A percentile compares a stretch with the other conserved stretches of the same genome.
Evolutionary conservation across 441 rosid species (phyloP).

Genomic region (Breynia disticha): DNA sequence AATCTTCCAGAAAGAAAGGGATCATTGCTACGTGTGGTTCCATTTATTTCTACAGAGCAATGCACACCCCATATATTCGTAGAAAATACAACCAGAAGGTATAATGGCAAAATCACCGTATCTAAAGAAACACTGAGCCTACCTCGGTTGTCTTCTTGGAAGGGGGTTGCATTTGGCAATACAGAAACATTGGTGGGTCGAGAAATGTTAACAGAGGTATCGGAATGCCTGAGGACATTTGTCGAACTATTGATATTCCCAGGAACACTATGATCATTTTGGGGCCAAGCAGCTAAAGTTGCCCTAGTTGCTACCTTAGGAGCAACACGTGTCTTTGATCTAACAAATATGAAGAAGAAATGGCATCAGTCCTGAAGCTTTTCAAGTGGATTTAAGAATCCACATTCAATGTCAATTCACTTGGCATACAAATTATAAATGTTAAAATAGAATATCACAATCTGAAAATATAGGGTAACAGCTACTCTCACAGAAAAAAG

Average conservation of each 20-base stretch:
- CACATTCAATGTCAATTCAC: neutral
- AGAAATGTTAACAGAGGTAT: slow-evolving; percentile 18
- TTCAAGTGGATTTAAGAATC: too few relatives aligned
- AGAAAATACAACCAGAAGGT: slow-evolving; percentile 1
- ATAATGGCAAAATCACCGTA: neutral
- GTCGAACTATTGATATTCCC: slow-evolving; percentile 9
- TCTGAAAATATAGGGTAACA: too few relatives aligned
- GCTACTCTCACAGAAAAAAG: too few relatives aligned
- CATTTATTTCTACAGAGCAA: too few relatives aligned
- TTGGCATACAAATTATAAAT: neutral
- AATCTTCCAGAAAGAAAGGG: too few relatives aligned
- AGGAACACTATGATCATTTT: slow-evolving; percentile 17
- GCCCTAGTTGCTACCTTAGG: slow-evolving; percentile 76
- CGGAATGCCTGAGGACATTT: slow-evolving; percentile 12
- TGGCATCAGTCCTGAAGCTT: neutral
- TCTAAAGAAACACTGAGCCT: neutral
- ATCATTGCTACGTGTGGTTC: too few relatives aligned
- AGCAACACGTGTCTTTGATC: slow-evolving; percentile 49
- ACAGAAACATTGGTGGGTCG: slow-evolving; percentile 26
- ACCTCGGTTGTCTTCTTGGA: slow-evolving; percentile 48
- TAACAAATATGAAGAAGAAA: slow-evolving; percentile 16
- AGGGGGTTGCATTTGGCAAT: slow-evolving; percentile 24
- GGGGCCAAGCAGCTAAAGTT: slow-evolving; percentile 76
- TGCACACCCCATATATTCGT: neutral
- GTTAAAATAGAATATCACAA: too few relatives aligned